Conservation (phyloP, 1,139 yeast species). For the Protomyces gravidus region DNA sequence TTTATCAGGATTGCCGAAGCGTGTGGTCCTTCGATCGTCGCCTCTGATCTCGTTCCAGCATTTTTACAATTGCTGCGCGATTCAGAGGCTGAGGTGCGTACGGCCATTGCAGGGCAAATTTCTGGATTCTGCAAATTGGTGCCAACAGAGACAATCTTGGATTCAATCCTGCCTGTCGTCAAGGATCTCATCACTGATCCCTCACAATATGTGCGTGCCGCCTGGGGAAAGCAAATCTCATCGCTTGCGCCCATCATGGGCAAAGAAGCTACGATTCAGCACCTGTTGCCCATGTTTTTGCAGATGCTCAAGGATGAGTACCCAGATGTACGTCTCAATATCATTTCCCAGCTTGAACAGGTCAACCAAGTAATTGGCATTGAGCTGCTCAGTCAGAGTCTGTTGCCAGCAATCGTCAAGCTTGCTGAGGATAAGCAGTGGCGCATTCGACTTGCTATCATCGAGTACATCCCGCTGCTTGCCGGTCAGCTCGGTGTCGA, state of each 20-base stretch:
- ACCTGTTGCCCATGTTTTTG: conserved; percentile 79
- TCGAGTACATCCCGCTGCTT: conserved; percentile 89
- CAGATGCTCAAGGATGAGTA: conserved; percentile 94
- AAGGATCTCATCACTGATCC: conserved; percentile 83
- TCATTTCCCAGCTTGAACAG: conserved; percentile 82
- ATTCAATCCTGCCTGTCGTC: conserved; percentile 76
- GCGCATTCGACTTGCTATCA: conserved; percentile 96
- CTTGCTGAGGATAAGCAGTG: conserved; percentile 95
- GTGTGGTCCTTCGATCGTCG: conserved; percentile 43
- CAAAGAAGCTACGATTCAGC: conserved; percentile 73
- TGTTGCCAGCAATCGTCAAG: conserved; percentile 93
- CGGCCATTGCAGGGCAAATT: conserved; percentile 86
- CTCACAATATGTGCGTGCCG: conserved; percentile 87
- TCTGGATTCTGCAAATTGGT: conserved; percentile 53
- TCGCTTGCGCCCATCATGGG: conserved; percentile 82
- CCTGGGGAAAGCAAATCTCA: conserved; percentile 83
- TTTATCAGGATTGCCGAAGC: conserved; percentile 69
- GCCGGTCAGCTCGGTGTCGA: conserved; percentile 95
- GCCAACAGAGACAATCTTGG: conserved; percentile 51
- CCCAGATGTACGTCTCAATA: conserved; percentile 92
- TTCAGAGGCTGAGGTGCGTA: conserved; percentile 93
- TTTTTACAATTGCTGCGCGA: conserved; percentile 79
- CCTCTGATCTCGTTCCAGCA: conserved; percentile 58
- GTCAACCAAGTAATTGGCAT: conserved; percentile 95
- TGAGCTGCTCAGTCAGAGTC: conserved; percentile 73